Percentiles rank a stretch among this genome's conserved stretches.
Conservation (phyloP, 805 yeast genomes). For the Spathaspora passalidarum region DNA sequence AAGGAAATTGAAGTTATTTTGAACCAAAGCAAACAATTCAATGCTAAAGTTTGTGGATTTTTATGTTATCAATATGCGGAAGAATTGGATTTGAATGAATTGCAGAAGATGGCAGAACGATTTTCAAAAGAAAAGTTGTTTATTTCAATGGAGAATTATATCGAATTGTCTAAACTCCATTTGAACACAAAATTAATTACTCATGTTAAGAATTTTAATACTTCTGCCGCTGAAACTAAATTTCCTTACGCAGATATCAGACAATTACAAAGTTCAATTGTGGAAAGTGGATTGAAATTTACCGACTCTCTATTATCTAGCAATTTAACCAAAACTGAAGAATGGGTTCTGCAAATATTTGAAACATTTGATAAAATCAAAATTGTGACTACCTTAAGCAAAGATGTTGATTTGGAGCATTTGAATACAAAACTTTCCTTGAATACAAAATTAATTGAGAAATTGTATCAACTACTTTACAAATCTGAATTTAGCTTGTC, state of each 20-base stretch:
- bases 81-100: slow-evolving; percentile 13
- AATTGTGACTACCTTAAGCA: slow-evolving; percentile 16
- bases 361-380: slow-evolving; percentile 12
- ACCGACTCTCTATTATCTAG: slow-evolving; percentile 12
- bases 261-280: slow-evolving; percentile 19
- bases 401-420: slow-evolving; percentile 13
- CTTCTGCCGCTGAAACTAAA: slow-evolving; percentile 1
- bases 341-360: slow-evolving; percentile 21
- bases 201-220: slow-evolving; percentile 11
- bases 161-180: slow-evolving; percentile 26
- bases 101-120: slow-evolving; percentile 18
- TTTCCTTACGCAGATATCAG: slow-evolving; percentile 21
- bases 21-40: slow-evolving; percentile 22
- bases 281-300: slow-evolving; percentile 19
- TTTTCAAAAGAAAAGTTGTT: slow-evolving; percentile 23
- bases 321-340: slow-evolving; percentile 17
- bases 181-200: slow-evolving; percentile 16
- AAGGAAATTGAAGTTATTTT: slow-evolving; percentile 21
- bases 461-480: slow-evolving; percentile 15
- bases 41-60: slow-evolving; percentile 15
- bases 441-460: slow-evolving; percentile 17
- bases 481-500: slow-evolving; percentile 26
- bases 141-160: slow-evolving; percentile 18
- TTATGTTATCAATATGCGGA: slow-evolving; percentile 15
- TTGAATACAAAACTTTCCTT: slow-evolving; percentile 17